Evolutionary conservation across 306 rosid species (phyloP).

Genomic region (Fagus sylvatica): DNA sequence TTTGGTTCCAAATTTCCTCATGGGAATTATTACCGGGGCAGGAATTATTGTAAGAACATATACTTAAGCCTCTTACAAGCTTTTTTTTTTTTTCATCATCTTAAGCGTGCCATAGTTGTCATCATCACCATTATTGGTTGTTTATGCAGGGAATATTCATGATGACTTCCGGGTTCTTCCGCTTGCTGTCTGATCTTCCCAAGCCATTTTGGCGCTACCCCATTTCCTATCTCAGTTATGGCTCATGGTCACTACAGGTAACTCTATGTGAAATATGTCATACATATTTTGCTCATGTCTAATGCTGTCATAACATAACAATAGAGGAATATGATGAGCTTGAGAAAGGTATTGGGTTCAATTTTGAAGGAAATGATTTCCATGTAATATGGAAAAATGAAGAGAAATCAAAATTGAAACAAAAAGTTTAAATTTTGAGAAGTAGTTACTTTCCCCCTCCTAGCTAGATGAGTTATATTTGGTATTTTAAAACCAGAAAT

Average conservation of each 20-base stretch:
- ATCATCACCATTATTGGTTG: constrained; percentile 18
- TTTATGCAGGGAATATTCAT: constrained; percentile 83
- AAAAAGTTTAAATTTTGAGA: neutral
- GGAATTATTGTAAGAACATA: constrained; percentile 80
- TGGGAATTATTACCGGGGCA: constrained; percentile 95
- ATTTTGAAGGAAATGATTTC: no score
- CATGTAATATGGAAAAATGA: neutral
- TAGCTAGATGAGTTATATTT: neutral
- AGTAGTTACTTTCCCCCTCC: neutral
- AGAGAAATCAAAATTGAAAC: neutral
- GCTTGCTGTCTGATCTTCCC: constrained; percentile 64
- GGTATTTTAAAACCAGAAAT: neutral
- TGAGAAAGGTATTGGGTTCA: neutral
- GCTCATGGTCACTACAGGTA: constrained; percentile 68
- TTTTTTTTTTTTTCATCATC: neutral
- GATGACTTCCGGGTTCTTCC: constrained; percentile 83
- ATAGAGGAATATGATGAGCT: neutral
- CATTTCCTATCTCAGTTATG: constrained; percentile 58
- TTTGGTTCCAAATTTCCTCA: constrained; percentile 92
- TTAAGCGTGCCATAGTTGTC: constrained; percentile 3
- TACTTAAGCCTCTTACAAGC: neutral
- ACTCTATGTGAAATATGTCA: constrained; percentile 1
- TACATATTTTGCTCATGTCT: neutral
- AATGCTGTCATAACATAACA: neutral
- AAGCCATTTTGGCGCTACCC: constrained; percentile 74